Evolutionary conservation across 2,329 filamentous ascomycete genomes (phyloP).

Genomic region (Alternaria gaisen): DNA sequence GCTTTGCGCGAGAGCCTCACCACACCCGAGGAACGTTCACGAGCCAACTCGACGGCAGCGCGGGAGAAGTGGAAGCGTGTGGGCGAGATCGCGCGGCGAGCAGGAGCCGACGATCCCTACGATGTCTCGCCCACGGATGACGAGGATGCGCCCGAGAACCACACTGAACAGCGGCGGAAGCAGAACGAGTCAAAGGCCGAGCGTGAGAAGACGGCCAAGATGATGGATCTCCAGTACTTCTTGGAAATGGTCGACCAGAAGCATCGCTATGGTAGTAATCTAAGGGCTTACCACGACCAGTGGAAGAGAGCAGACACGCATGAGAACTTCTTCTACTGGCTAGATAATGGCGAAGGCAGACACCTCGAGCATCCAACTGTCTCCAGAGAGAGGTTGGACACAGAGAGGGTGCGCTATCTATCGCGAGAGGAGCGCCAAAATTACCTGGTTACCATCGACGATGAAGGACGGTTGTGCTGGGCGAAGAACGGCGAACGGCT

Average conservation of each 20-base stretch:
- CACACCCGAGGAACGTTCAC: slow-evolving; percentile 37
- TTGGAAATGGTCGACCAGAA: slow-evolving; percentile 85
- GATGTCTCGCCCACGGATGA: slow-evolving; percentile 59
- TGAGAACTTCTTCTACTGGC: slow-evolving; percentile 95
- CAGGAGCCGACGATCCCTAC: slow-evolving; percentile 71
- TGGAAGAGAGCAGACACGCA: slow-evolving; percentile 81
- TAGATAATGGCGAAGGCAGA: slow-evolving; percentile 81
- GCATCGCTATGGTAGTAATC: slow-evolving; percentile 85
- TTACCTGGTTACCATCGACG: slow-evolving; percentile 81
- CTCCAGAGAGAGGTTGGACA: slow-evolving; percentile 76
- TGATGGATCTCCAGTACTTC: slow-evolving; percentile 88
- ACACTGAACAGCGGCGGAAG: slow-evolving; percentile 42
- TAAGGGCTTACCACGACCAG: slow-evolving; percentile 81
- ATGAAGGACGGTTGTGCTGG: slow-evolving; percentile 81
- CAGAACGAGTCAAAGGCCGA: slow-evolving; percentile 63
- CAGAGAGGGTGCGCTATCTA: slow-evolving; percentile 83
- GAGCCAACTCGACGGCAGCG: slow-evolving; percentile 56
- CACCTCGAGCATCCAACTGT: slow-evolving; percentile 74
- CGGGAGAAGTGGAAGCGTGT: slow-evolving; percentile 79
- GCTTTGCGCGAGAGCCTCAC: slow-evolving; percentile 22
- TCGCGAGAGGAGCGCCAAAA: slow-evolving; percentile 81
- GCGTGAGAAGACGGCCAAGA: slow-evolving; percentile 73
- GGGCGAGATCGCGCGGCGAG: slow-evolving; percentile 73
- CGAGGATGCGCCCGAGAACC: slow-evolving; percentile 46
- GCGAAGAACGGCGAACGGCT: slow-evolving; percentile 82